A percentile compares a stretch with the other conserved stretches of the same genome.
These are phyloP conservation scores for Dactylis glomerata DNA, from an alignment of 176 grass and related monocot species.

Conservation along the genomic window DNA sequence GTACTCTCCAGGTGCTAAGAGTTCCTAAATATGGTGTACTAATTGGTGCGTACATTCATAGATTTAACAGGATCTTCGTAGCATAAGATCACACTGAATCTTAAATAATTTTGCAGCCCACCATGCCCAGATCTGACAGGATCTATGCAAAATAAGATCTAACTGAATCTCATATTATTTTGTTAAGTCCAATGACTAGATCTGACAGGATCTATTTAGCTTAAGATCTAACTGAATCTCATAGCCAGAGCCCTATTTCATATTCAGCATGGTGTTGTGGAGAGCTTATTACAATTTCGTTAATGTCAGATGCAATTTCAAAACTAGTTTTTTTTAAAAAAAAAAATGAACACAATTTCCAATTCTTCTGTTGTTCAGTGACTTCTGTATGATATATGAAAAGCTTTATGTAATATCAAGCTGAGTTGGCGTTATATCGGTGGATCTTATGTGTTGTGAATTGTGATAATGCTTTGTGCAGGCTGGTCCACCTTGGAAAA, in stretches of 20 bases:
- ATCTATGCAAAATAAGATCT: background rate
- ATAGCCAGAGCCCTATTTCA: no score
- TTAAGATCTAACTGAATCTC: constrained; percentile 6
- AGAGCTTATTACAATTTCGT: background rate
- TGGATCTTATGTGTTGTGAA: background rate
- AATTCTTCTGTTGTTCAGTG: background rate
- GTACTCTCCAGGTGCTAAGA: background rate
- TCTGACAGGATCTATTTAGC: constrained; percentile 6
- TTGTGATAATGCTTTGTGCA: constrained; percentile 12
- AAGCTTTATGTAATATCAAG: no score
- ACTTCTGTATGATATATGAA: background rate
- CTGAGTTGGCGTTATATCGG: background rate
- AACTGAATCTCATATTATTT: background rate
- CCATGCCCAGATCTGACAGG: constrained; percentile 10
- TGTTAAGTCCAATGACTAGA: background rate
- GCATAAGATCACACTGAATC: background rate
- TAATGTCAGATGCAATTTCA: background rate
- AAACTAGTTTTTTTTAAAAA: background rate
- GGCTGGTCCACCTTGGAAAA: constrained; percentile 82
- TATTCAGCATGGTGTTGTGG: no score
- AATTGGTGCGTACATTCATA: background rate
- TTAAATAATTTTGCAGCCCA: background rate
- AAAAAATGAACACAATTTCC: background rate
- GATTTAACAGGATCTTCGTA: constrained; percentile 4
- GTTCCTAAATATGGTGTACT: background rate